Conservation (phyloP, 768 basidiomycete genomes). For the Mycena leptocephala region DNA sequence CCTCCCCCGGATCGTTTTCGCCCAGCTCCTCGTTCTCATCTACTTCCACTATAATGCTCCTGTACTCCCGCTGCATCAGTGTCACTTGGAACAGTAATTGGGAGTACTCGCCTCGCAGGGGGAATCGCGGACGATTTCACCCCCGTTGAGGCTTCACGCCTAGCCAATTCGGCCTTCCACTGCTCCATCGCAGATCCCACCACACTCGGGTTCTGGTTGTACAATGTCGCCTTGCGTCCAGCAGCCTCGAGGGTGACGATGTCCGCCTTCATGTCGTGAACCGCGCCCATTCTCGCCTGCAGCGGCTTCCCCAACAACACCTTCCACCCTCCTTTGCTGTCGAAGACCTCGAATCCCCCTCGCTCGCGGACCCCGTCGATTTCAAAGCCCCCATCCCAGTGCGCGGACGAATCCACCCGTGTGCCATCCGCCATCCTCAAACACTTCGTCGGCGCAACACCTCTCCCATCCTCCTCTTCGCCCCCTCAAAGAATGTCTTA, state of each 20-base stretch:
- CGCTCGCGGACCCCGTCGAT: constrained; percentile 10
- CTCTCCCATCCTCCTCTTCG: background rate
- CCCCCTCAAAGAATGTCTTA: background rate
- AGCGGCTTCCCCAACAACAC: constrained; percentile 37
- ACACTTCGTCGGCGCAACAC: constrained; percentile 11
- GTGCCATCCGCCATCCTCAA: constrained; percentile 53
- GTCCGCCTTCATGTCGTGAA: constrained; percentile 30
- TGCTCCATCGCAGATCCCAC: too few species aligned
- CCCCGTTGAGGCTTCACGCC: too few species aligned
- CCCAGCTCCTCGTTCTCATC: too few species aligned
- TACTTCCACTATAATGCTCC: too few species aligned
- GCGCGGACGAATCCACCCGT: constrained; percentile 33
- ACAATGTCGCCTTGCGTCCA: background rate
- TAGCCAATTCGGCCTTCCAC: too few species aligned
- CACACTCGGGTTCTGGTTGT: background rate
- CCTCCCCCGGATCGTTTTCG: too few species aligned
- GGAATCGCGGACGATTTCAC: too few species aligned
- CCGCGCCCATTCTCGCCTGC: constrained; percentile 19
- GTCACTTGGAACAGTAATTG: too few species aligned
- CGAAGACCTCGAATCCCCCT: constrained; percentile 42
- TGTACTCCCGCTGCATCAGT: too few species aligned
- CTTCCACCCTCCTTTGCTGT: constrained; percentile 35
- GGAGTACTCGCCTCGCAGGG: too few species aligned
- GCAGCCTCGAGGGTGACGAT: background rate
- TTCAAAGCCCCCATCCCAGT: constrained; percentile 38